These are phyloP conservation scores for Bremia lactucae DNA, from an alignment of 352 stramenopile genomes.

Conservation along the genomic window DNA sequence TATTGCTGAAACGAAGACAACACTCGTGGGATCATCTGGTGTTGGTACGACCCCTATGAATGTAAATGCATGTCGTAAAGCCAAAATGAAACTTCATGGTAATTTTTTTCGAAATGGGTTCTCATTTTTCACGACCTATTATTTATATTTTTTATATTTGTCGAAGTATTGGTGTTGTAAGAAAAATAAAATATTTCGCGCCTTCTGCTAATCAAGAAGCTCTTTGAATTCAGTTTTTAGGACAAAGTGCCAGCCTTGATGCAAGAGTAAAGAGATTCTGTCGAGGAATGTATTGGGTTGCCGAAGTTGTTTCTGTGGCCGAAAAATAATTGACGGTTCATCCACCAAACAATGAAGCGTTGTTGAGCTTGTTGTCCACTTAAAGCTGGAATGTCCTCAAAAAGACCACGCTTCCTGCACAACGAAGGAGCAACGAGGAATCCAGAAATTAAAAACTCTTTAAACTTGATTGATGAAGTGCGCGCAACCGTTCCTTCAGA, in stretches of 20 bases:
- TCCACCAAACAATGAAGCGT: conserved; percentile 61
- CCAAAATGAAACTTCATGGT: conserved; percentile 59
- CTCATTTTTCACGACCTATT: no score
- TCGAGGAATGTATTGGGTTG: conserved; percentile 45
- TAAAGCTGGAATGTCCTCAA: no score
- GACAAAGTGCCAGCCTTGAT: conserved; percentile 26
- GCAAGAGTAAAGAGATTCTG: conserved; percentile 31
- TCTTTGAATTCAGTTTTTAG: conserved; percentile 81
- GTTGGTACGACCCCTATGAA: conserved; percentile 90
- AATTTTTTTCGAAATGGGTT: conserved; percentile 50
- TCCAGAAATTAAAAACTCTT: conserved; percentile 60
- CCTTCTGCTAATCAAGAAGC: conserved; percentile 85
- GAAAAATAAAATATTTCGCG: conserved; percentile 87
- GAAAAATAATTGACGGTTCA: conserved; percentile 45
- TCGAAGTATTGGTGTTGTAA: conserved; percentile 50
- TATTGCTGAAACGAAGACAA: conserved; percentile 57
- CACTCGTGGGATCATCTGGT: conserved; percentile 62
- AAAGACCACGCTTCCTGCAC: no score
- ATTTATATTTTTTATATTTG: no score
- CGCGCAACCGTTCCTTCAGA: no score
- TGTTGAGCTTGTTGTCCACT: conserved; percentile 89
- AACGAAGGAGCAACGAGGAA: conserved; percentile 80
- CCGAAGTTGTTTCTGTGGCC: conserved; percentile 38
- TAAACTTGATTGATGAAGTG: no score
- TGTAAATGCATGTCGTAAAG: conserved; percentile 89